These are phyloP conservation scores for Elsinoe necatrix DNA, from an alignment of 2,329 filamentous ascomycete species.

Conservation along the genomic window DNA sequence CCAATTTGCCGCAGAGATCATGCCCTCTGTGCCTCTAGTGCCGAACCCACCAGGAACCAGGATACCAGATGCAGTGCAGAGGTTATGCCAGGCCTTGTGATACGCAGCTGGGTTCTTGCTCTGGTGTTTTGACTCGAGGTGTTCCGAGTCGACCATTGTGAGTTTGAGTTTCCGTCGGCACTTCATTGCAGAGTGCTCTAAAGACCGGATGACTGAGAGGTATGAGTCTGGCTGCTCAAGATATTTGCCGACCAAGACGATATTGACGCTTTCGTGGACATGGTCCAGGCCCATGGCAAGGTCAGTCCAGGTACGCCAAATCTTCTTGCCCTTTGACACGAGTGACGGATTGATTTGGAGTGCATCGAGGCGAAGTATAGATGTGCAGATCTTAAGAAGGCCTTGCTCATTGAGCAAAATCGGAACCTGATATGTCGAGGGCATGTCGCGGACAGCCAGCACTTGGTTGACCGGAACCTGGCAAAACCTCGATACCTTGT, in stretches of 20 bases:
- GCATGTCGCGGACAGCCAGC: constrained; percentile 76
- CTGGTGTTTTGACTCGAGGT: constrained; percentile 63
- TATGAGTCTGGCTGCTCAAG: constrained; percentile 77
- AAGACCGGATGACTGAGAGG: constrained; percentile 70
- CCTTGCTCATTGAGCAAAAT: constrained; percentile 80
- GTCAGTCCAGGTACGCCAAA: constrained; percentile 71
- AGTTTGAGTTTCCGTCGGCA: constrained; percentile 72
- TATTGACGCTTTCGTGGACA: constrained; percentile 61
- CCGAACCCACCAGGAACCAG: constrained; percentile 75
- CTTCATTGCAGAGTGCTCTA: constrained; percentile 87
- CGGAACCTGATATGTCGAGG: constrained; percentile 88
- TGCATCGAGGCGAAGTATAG: constrained; percentile 55
- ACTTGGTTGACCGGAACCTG: constrained; percentile 81
- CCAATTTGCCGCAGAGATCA: constrained; percentile 81
- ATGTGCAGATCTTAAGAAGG: constrained; percentile 58
- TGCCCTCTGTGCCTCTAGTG: constrained; percentile 72
- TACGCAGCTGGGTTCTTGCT: constrained; percentile 60
- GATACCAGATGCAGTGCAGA: constrained; percentile 36
- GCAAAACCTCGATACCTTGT: constrained; percentile 84
- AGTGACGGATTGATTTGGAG: constrained; percentile 43
- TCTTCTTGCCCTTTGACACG: constrained; percentile 54
- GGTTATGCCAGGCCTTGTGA: constrained; percentile 47
- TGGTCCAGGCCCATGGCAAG: constrained; percentile 60
- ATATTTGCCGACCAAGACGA: constrained; percentile 91
- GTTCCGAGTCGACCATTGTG: constrained; percentile 73